Conservation (phyloP, 768 basidiomycete genomes). For the Agaricus bisporus region DNA sequence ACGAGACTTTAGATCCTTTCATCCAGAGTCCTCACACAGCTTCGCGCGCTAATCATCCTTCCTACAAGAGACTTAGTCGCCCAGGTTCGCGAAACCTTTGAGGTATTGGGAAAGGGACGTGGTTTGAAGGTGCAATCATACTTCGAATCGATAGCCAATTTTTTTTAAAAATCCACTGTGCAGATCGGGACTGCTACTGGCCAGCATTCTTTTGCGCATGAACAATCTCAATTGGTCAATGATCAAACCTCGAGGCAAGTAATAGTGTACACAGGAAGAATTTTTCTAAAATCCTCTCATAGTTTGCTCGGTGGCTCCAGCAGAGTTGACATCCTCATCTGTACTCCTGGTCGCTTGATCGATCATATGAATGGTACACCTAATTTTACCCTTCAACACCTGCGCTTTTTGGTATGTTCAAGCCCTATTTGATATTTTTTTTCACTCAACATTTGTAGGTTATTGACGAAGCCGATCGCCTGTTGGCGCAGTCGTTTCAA, state of each 20-base stretch:
- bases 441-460: slow-evolving; percentile 42
- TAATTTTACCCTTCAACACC: slow-evolving; percentile 89
- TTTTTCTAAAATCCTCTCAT: background rate
- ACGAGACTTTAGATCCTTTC: slow-evolving; percentile 55
- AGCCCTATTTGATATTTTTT: background rate
- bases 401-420: slow-evolving; percentile 80
- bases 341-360: slow-evolving; percentile 91
- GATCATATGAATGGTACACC: slow-evolving; percentile 87
- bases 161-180: background rate
- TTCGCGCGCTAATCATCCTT: slow-evolving; percentile 84
- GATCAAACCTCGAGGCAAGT: slow-evolving; percentile 49
- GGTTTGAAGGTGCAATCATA: slow-evolving; percentile 63
- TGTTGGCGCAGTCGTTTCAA: slow-evolving; percentile 93
- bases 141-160: background rate
- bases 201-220: slow-evolving; percentile 90
- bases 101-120: slow-evolving; percentile 76
- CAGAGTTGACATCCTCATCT: slow-evolving; percentile 90
- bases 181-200: slow-evolving; percentile 82
- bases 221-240: slow-evolving; percentile 75
- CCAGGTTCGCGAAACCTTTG: slow-evolving; percentile 92
- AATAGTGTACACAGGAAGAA: background rate
- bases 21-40: slow-evolving; percentile 66
- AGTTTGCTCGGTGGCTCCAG: slow-evolving; percentile 84
- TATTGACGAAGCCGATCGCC: slow-evolving; percentile 96
- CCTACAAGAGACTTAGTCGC: slow-evolving; percentile 91